Evolutionary conservation across 805 yeast genomes (phyloP), one percentile per base, ranked within the genome.

Genomic region (fission yeast (Schizosaccharomyces pombe)): DNA sequence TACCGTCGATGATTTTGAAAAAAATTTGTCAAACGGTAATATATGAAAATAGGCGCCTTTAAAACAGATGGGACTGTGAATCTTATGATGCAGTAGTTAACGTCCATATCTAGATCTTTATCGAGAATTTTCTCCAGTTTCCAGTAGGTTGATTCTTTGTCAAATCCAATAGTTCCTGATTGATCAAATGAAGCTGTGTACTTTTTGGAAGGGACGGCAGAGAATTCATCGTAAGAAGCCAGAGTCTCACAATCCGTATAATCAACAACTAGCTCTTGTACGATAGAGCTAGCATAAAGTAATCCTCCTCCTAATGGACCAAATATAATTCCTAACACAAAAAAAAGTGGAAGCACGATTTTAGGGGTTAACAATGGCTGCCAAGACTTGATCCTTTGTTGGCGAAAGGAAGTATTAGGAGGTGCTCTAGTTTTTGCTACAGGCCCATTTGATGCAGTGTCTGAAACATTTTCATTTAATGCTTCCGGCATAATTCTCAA

Each of bases 1-100:
- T 85, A 91, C 58, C 91, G 84, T 57, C 98, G 77, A 68, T 91
- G 98, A 65, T 91, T 91, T 66, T 91, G 97, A 66, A 74, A 86
- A 66, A 89, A 91, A 64, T 85, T 85, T 34, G 95, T 86, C 62
- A 91, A 70, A 60, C 79, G 78, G 69, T 91, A 91, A 68, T 85
- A 91, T 58, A 85, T 63, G 64, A 73, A 86, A 6, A 86, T 63
- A 2, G 94, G 85, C 1, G 80, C 75, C 47, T 77, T 72, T 64
- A 91, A 72, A 55, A 78, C 79, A 47, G 71, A 70, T 12, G 95
- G 93, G 29, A 85, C 65, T 43, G 76, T 75, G 68, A 91, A 89
- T 61, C 78, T 76, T 39, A 91, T 61, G 30, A 22, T 19, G 49
- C 49, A 43, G n/a, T 14, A n/a, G 14, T 19, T 43, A 6, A 43